These are phyloP conservation scores for Ascochyta viciae-villosae DNA, from an alignment of 2,329 filamentous ascomycete species.

Conservation along the genomic window DNA sequence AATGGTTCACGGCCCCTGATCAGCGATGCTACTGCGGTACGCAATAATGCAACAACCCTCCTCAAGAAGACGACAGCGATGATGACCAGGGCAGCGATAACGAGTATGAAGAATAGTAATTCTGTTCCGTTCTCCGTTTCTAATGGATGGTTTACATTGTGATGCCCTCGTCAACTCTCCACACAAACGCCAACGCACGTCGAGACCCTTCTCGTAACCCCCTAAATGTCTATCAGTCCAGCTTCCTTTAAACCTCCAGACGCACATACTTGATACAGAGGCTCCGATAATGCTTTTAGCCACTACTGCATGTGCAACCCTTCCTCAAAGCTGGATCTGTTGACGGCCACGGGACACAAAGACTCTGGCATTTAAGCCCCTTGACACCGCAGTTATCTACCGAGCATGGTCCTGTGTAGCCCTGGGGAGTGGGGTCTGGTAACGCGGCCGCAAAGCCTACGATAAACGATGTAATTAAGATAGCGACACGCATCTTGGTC, in stretches of 20 bases:
- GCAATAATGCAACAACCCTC: neutral
- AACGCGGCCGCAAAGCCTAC: conserved; percentile 16
- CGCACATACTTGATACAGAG: too few relatives aligned
- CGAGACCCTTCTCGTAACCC: too few relatives aligned
- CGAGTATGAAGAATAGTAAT: neutral
- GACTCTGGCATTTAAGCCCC: neutral
- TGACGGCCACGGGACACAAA: conserved; percentile 13
- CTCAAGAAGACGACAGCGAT: neutral
- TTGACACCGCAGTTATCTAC: conserved; percentile 10
- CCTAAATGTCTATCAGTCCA: too few relatives aligned
- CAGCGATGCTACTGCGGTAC: neutral
- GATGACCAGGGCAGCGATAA: neutral
- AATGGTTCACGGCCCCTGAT: neutral
- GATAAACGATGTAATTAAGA: conserved; percentile 6
- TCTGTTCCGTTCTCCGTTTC: too few relatives aligned
- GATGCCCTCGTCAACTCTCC: too few relatives aligned
- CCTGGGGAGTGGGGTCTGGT: conserved; percentile 26
- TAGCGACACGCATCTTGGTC: conserved; percentile 9
- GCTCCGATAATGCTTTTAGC: neutral
- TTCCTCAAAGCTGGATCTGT: conserved; percentile 18
- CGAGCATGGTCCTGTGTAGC: conserved; percentile 21
- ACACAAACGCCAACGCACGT: too few relatives aligned
- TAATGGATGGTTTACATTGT: too few relatives aligned
- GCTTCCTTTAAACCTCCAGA: too few relatives aligned
- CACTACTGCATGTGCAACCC: conserved; percentile 17